Conservation (phyloP, 1,139 yeast species). For the Pichia sp. region DNA sequence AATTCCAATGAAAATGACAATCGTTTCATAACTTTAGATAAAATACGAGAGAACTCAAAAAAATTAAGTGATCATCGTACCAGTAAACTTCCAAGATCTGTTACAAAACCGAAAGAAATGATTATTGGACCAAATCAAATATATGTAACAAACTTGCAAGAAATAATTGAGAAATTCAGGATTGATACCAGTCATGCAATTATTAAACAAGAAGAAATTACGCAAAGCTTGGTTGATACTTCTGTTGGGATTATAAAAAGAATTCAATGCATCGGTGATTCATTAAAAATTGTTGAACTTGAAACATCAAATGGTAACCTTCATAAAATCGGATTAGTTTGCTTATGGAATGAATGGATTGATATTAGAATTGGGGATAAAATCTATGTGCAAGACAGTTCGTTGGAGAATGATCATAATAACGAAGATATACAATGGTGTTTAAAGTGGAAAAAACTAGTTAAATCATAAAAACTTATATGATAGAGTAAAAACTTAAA, state of each 20-base stretch:
- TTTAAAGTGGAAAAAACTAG: slow-evolving; percentile 24
- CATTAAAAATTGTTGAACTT: slow-evolving; percentile 7
- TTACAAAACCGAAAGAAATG: background rate
- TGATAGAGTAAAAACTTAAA: no score
- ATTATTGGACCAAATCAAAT: background rate
- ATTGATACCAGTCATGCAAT: slow-evolving; percentile 10
- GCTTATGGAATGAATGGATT: slow-evolving; percentile 19
- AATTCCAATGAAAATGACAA: background rate
- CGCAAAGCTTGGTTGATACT: no score
- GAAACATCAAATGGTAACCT: background rate
- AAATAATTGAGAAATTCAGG: slow-evolving; percentile 2
- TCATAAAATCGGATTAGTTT: slow-evolving; percentile 15
- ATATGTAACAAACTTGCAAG: background rate
- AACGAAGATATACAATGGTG: slow-evolving; percentile 18
- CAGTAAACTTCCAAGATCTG: background rate
- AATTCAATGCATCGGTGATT: slow-evolving; percentile 7
- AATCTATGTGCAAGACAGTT: slow-evolving; percentile 14
- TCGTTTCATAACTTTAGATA: background rate
- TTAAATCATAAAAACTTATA: slow-evolving; percentile 2
- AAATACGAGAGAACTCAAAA: slow-evolving; percentile 7
- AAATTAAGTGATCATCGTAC: background rate
- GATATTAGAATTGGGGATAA: slow-evolving; percentile 17
- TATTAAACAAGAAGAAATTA: slow-evolving; percentile 1
- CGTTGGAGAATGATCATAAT: slow-evolving; percentile 1
- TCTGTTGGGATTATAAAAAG: slow-evolving; percentile 4